A percentile compares a stretch with the other conserved stretches of the same genome.
Evolutionary conservation across 2,329 filamentous ascomycete genomes (phyloP).

Genomic region (Shiraia bambusicola): DNA sequence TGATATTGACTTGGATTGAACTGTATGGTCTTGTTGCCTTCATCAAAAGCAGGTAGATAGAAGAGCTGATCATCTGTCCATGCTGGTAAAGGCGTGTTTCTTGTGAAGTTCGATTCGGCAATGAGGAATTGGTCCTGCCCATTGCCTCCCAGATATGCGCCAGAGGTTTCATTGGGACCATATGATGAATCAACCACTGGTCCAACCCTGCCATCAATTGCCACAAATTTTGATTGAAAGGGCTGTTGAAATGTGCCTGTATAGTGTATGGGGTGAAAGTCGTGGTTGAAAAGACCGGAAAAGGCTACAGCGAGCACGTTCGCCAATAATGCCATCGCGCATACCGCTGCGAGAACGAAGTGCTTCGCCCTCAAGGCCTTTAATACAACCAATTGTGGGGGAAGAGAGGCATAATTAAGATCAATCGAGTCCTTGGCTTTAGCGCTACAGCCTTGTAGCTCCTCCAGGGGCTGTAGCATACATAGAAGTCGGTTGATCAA

Average conservation of each 20-base stretch:
- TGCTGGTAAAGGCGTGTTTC: constrained; percentile 48
- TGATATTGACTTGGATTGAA: constrained; percentile 14
- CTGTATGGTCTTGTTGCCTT: background rate
- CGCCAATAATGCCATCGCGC: constrained; percentile 51
- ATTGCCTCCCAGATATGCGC: constrained; percentile 29
- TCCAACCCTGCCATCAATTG: constrained; percentile 30
- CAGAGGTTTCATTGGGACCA: constrained; percentile 8
- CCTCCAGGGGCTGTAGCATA: constrained; percentile 57
- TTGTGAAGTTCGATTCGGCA: constrained; percentile 50
- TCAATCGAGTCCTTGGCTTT: constrained; percentile 37
- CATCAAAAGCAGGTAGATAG: constrained; percentile 50
- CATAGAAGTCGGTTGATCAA: constrained; percentile 57
- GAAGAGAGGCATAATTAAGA: constrained; percentile 56
- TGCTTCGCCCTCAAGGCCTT: constrained; percentile 51
- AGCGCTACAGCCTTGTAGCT: constrained; percentile 49
- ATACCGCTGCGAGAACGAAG: constrained; percentile 51
- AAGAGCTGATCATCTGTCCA: constrained; percentile 53
- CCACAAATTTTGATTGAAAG: constrained; percentile 21
- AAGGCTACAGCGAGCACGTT: constrained; percentile 59
- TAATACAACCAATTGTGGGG: constrained; percentile 55
- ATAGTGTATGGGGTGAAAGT: constrained; percentile 6
- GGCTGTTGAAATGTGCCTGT: constrained; percentile 7
- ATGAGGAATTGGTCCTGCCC: constrained; percentile 47
- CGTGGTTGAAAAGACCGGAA: constrained; percentile 54
- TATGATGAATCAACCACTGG: background rate